These are phyloP conservation scores for Ophiosphaerella herpotricha DNA, from an alignment of 2,329 filamentous ascomycete genomes.

Conservation along the genomic window DNA sequence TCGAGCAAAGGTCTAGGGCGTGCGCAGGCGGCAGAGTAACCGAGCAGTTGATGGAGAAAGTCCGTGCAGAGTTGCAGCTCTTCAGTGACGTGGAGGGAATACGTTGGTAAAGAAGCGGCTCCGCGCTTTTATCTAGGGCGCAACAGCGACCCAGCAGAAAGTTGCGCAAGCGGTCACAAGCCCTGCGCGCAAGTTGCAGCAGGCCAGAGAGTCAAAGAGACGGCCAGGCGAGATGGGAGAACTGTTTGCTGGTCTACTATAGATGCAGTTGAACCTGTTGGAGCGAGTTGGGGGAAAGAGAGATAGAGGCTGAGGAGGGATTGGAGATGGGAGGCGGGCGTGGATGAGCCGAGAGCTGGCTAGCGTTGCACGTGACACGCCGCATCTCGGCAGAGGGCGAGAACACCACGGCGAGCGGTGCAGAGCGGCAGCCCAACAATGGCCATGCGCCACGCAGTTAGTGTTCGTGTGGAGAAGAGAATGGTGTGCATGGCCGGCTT, in stretches of 20 bases:
- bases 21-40: constrained; percentile 28
- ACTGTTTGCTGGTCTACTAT: constrained; percentile 26
- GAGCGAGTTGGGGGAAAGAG: constrained; percentile 2
- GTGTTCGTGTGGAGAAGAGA: too few relatives aligned
- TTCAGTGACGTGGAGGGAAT: constrained; percentile 14
- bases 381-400: too few relatives aligned
- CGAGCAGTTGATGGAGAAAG: constrained; percentile 23
- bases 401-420: too few relatives aligned
- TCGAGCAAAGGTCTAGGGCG: constrained; percentile 28
- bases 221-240: constrained; percentile 20
- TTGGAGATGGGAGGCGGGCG: too few relatives aligned
- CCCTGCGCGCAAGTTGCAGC: constrained; percentile 22
- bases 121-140: constrained; percentile 30
- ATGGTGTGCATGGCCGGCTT: too few relatives aligned
- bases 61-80: constrained; percentile 22
- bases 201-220: constrained; percentile 24
- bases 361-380: constrained; percentile 20
- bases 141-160: constrained; percentile 22
- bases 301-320: background rate
- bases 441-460: too few relatives aligned
- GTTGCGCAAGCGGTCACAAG: constrained; percentile 25
- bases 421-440: too few relatives aligned
- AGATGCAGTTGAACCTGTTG: constrained; percentile 20
- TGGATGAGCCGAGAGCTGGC: background rate
- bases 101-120: constrained; percentile 24